phyloP scores from a whole-genome alignment of 345 rosid genomes.

The thale cress (Arabidopsis thaliana) region DNA sequence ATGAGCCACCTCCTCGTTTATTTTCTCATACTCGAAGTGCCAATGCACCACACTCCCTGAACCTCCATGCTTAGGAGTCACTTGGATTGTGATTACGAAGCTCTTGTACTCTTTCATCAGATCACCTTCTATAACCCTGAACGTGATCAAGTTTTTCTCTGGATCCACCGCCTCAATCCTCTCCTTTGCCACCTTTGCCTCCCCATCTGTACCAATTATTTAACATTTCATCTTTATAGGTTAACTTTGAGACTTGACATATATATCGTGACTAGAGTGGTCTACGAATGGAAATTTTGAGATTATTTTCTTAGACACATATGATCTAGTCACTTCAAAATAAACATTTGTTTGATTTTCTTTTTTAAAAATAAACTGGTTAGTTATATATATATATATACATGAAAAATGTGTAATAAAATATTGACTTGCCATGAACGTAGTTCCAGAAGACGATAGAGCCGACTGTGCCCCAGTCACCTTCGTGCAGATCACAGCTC shows the following conservation, averaged over 20 bases:
- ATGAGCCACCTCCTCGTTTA: neutral
- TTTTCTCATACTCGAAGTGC: constrained; percentile 8
- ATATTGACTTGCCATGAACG: constrained; percentile 15
- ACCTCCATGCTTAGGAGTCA: constrained; percentile 5
- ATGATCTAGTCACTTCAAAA: too few species aligned
- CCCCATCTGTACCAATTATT: neutral
- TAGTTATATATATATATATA: too few species aligned
- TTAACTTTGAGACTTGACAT: too few species aligned
- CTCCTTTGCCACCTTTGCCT: neutral
- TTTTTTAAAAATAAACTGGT: too few species aligned
- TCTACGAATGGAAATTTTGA: too few species aligned
- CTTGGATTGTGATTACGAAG: neutral
- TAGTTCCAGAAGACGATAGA: neutral
- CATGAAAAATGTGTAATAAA: neutral
- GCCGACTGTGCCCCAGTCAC: neutral
- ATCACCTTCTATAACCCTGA: neutral
- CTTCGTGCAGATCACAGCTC: neutral
- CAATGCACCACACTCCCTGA: neutral
- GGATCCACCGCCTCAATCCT: neutral
- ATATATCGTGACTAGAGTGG: too few species aligned
- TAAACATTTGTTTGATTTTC: too few species aligned
- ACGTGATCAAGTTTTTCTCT: neutral
- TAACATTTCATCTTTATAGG: too few species aligned
- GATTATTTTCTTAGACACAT: too few species aligned
- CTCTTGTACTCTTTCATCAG: neutral